Percentiles rank a stretch among this genome's conserved stretches.
phyloP scores from a whole-genome alignment of 805 yeast genomes.

The Ogataea pignaliae region DNA sequence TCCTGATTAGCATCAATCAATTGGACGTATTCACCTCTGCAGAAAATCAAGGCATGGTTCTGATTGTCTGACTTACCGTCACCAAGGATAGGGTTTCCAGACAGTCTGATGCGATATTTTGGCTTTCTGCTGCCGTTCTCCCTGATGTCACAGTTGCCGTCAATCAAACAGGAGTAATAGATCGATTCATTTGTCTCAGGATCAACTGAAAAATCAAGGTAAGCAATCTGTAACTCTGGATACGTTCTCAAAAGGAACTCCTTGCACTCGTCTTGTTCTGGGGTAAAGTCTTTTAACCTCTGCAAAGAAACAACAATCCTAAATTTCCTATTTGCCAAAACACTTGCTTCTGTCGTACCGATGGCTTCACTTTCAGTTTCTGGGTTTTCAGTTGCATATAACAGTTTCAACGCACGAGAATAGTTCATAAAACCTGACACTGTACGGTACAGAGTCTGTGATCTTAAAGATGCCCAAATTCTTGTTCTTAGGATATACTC shows the following conservation, averaged over 20 bases:
- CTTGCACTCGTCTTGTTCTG: conserved; percentile 54
- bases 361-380: conserved; percentile 32
- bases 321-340: conserved; percentile 59
- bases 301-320: conserved; percentile 66
- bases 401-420: conserved; percentile 61
- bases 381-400: conserved; percentile 51
- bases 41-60: conserved; percentile 68
- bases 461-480: conserved; percentile 80
- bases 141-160: conserved; percentile 60
- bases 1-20: conserved; percentile 83
- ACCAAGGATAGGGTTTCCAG: conserved; percentile 80
- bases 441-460: conserved; percentile 79
- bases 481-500: conserved; percentile 67
- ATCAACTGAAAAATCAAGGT: conserved; percentile 49
- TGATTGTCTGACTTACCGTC: conserved; percentile 86
- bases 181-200: conserved; percentile 39
- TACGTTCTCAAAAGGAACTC: conserved; percentile 59
- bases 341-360: conserved; percentile 41
- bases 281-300: conserved; percentile 46
- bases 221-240: conserved; percentile 64
- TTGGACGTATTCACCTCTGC: conserved; percentile 78
- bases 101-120: conserved; percentile 57
- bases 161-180: conserved; percentile 64
- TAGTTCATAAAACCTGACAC: conserved; percentile 81
- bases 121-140: conserved; percentile 58